A percentile compares a stretch with the other conserved stretches of the same genome.
These are phyloP conservation scores for Colletotrichum horii DNA, from an alignment of 2,329 filamentous ascomycete species.

Conservation along the genomic window DNA sequence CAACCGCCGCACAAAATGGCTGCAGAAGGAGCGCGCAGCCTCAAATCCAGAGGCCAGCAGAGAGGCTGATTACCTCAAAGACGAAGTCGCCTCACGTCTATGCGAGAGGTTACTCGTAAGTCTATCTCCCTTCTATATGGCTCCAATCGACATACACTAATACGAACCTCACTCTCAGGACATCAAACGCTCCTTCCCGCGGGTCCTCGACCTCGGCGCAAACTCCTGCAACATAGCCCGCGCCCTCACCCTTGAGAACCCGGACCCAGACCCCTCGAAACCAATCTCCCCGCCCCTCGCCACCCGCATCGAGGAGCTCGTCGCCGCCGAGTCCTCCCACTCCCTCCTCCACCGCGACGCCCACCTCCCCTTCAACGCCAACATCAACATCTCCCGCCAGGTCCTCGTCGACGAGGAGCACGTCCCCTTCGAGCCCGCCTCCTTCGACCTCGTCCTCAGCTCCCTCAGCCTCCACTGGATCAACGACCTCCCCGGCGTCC, in stretches of 20 bases:
- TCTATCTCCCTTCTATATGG: neutral
- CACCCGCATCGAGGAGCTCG: slow-evolving; percentile 73
- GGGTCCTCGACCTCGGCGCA: slow-evolving; percentile 89
- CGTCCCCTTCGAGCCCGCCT: slow-evolving; percentile 75
- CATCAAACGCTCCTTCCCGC: slow-evolving; percentile 86
- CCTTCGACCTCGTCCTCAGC: slow-evolving; percentile 90
- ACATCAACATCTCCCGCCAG: slow-evolving; percentile 74
- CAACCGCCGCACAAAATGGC: slow-evolving; percentile 84
- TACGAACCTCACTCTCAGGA: slow-evolving; percentile 62
- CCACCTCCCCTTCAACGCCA: slow-evolving; percentile 74
- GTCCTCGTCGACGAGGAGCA: slow-evolving; percentile 80
- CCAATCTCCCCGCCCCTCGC: slow-evolving; percentile 71
- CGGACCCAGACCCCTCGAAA: slow-evolving; percentile 62
- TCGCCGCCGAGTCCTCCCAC: slow-evolving; percentile 82
- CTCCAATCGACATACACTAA: neutral
- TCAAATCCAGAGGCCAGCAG: slow-evolving; percentile 72
- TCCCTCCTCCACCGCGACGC: slow-evolving; percentile 82
- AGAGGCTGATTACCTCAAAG: slow-evolving; percentile 88
- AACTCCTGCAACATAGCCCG: slow-evolving; percentile 95
- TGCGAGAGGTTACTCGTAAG: slow-evolving; percentile 82
- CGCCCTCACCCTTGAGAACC: slow-evolving; percentile 74
- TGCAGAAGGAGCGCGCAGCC: slow-evolving; percentile 89
- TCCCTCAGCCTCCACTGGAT: slow-evolving; percentile 95
- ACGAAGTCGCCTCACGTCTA: slow-evolving; percentile 85
- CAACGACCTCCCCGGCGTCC: slow-evolving; percentile 88